Evolutionary conservation across 2,329 filamentous ascomycete species (phyloP).

Genomic region (Hymenoscyphus fraxineus): DNA sequence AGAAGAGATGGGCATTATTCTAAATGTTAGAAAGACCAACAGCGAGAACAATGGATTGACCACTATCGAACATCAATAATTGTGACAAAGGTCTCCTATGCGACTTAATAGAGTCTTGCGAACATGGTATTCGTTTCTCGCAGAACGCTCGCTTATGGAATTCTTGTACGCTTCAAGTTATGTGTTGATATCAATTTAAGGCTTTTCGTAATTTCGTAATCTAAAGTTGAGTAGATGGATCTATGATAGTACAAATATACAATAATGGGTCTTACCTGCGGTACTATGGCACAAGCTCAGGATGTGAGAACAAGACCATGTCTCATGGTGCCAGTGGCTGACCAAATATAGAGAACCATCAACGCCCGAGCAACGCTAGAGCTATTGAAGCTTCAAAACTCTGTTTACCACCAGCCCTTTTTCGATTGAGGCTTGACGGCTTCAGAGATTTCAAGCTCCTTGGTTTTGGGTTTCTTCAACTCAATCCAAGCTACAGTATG

Average conservation of each 20-base stretch:
- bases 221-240: background rate
- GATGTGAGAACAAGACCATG: background rate
- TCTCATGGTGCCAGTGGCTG: background rate
- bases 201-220: too few species aligned
- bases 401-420: background rate
- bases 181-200: too few species aligned
- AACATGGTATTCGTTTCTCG: too few species aligned
- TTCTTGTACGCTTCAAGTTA: too few species aligned
- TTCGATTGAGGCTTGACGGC: background rate
- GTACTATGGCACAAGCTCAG: background rate
- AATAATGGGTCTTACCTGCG: background rate
- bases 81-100: too few species aligned
- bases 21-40: too few species aligned
- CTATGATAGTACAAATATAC: background rate
- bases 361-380: background rate
- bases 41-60: too few species aligned
- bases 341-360: background rate
- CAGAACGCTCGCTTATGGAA: too few species aligned
- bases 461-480: conserved; percentile 36
- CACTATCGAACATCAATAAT: too few species aligned
- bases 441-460: background rate
- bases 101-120: too few species aligned
- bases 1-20: too few species aligned
- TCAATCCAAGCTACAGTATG: conserved; percentile 59
- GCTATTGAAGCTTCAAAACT: background rate